Evolutionary conservation across 1,139 yeast species (phyloP).

Genomic region (Taphrina sp.): DNA sequence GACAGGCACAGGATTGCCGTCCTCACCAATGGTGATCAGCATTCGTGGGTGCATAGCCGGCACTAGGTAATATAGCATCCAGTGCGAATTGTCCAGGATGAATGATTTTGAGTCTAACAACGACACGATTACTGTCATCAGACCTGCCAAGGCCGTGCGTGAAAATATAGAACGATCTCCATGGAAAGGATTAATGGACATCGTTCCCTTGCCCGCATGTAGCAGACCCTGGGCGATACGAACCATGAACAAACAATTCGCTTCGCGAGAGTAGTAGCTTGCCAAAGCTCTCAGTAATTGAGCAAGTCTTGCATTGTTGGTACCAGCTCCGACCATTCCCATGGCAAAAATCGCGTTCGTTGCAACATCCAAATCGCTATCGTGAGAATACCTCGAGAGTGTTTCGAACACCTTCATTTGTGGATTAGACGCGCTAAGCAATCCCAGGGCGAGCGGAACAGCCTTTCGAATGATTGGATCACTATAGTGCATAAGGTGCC

Average conservation of each 20-base stretch:
- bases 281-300: constrained; percentile 94
- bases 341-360: constrained; percentile 91
- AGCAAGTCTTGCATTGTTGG: constrained; percentile 96
- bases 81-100: constrained; percentile 61
- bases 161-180: constrained; percentile 85
- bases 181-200: constrained; percentile 84
- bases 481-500: constrained; percentile 94
- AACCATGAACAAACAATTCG: constrained; percentile 87
- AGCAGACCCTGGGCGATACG: constrained; percentile 93
- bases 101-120: constrained; percentile 67
- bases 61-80: constrained; percentile 78
- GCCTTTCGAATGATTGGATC: constrained; percentile 87
- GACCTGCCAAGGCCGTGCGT: constrained; percentile 84
- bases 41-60: constrained; percentile 91
- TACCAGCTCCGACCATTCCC: constrained; percentile 99
- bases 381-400: constrained; percentile 92
- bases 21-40: constrained; percentile 88
- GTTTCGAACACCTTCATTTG: constrained; percentile 98
- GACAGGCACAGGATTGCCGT: constrained; percentile 83
- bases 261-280: constrained; percentile 83
- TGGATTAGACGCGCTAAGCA: constrained; percentile 88
- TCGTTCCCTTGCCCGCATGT: constrained; percentile 93
- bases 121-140: constrained; percentile 80
- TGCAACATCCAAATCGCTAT: constrained; percentile 90
- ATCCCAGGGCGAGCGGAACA: constrained; percentile 96